Conservation (phyloP, 345 rosid genomes). For the Moricandia arvensis region DNA sequence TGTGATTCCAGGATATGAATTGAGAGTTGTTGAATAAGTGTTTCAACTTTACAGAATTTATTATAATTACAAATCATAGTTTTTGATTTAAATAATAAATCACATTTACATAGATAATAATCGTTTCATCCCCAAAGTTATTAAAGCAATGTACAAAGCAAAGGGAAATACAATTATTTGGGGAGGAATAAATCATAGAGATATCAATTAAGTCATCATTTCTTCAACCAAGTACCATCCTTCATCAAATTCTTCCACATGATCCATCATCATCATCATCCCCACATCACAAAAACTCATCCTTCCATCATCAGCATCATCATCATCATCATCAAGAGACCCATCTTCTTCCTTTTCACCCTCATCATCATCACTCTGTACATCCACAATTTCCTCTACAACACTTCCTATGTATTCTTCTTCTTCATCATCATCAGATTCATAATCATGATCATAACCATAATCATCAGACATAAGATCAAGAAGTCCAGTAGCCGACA, state of each 20-base stretch:
- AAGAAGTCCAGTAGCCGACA: slow-evolving; percentile 56
- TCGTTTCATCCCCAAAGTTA: slow-evolving; percentile 19
- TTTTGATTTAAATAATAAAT: slow-evolving; percentile 17
- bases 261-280: slow-evolving; percentile 25
- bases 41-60: slow-evolving; percentile 13
- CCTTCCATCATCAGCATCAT: slow-evolving; percentile 14
- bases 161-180: slow-evolving; percentile 15
- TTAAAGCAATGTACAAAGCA: slow-evolving; percentile 21
- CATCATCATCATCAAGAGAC: slow-evolving; percentile 4
- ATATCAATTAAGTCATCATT: slow-evolving; percentile 37
- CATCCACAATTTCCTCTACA: slow-evolving; percentile 19
- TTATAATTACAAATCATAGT: slow-evolving; percentile 21
- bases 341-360: background rate
- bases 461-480: slow-evolving; percentile 42
- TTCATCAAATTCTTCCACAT: slow-evolving; percentile 46
- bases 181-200: slow-evolving; percentile 13
- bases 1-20: slow-evolving; percentile 5
- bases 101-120: slow-evolving; percentile 27
- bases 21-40: background rate
- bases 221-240: slow-evolving; percentile 58
- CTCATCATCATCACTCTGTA: slow-evolving; percentile 12
- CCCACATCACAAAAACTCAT: slow-evolving; percentile 42
- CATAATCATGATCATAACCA: slow-evolving; percentile 18
- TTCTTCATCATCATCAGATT: slow-evolving; percentile 14
- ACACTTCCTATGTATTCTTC: slow-evolving; percentile 1